A percentile compares a stretch with the other conserved stretches of the same genome.
Evolutionary conservation across 805 yeast species (phyloP).

Genomic region (Candida railenensis): DNA sequence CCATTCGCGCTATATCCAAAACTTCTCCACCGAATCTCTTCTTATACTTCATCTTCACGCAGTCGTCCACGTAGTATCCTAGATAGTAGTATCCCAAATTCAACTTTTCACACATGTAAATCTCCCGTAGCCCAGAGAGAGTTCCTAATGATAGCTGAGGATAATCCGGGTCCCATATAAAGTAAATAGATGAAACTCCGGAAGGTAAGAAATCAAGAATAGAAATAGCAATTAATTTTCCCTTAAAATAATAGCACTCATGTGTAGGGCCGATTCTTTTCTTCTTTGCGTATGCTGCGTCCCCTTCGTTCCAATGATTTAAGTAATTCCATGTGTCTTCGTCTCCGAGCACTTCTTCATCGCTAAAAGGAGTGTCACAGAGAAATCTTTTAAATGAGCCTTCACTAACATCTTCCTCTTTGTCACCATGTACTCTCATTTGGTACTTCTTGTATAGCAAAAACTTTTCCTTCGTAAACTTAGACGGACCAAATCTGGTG

Average conservation of each 20-base stretch:
- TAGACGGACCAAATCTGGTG: constrained; percentile 54
- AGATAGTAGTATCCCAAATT: constrained; percentile 61
- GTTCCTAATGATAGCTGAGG: constrained; percentile 73
- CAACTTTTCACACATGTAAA: constrained; percentile 50
- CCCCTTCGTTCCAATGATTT: constrained; percentile 39
- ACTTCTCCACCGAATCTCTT: constrained; percentile 75
- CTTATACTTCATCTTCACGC: constrained; percentile 82
- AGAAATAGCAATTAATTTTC: constrained; percentile 66
- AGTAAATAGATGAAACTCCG: constrained; percentile 80
- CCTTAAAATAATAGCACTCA: constrained; percentile 71
- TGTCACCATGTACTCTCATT: constrained; percentile 63
- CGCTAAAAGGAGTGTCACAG: constrained; percentile 63
- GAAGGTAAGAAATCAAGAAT: constrained; percentile 76
- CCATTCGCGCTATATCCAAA: constrained; percentile 51
- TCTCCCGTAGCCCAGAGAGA: constrained; percentile 70
- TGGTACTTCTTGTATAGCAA: constrained; percentile 69
- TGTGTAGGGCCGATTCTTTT: constrained; percentile 63
- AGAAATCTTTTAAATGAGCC: constrained; percentile 62
- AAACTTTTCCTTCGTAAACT: constrained; percentile 57
- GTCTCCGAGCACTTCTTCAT: constrained; percentile 21
- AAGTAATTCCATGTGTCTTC: constrained; percentile 37
- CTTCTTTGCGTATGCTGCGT: background rate
- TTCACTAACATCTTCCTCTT: constrained; percentile 41
- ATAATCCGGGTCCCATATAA: constrained; percentile 84
- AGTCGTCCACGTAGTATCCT: constrained; percentile 79